Evolutionary conservation across 768 basidiomycete genomes (phyloP), one percentile per base, ranked within the genome.

Genomic region (button mushroom (Agaricus bisporus)): DNA sequence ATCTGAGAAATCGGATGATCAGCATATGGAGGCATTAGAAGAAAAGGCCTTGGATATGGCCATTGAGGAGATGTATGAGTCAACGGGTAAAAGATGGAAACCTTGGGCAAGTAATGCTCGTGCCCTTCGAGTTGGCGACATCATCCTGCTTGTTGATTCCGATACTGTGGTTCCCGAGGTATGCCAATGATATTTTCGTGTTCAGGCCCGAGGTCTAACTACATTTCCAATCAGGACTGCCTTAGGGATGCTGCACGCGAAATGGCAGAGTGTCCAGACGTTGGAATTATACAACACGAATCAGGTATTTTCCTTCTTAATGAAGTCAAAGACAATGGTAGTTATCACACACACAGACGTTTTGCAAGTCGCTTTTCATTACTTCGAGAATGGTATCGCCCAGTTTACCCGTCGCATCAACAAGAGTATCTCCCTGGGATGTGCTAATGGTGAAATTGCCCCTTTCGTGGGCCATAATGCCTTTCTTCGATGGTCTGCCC

Each of bases 211-310:
- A 48, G n/a, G 14, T n/a, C 20, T 28, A 36, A 36, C 14, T 3
- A 9, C n/a, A 11, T 8, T 29, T 12, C 18, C 17, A 39, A 12
- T 35, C 18, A 86, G 74, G 93, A 95, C 64, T 95, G 91, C 65
- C 84, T 95, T 66, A 79, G 90, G 52, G 91, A 94, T 70, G 92
- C 92, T 0, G 91, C 90, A 5, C 81, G 88, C 37, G 92, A 95
- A 64, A 76, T 95, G 55, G 72, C 81, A 15, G 85, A 87, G 67
- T 86, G 85, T 58, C 90, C 88, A 0, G 85, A 91, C 41, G 82
- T 93, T 29, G 90, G 83, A 1, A 91, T 95, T 70, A 86, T 95
- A 49, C 92, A 95, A 64, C 92, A 95, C 64, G 88, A 88, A 61
- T 91, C 88, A 5, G 88, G 85, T 83, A 58, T 64, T n/a, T 36